Base-by-base conservation (phyloP, 345 rosid genomes). In the Eucalyptus grandis region DNA sequence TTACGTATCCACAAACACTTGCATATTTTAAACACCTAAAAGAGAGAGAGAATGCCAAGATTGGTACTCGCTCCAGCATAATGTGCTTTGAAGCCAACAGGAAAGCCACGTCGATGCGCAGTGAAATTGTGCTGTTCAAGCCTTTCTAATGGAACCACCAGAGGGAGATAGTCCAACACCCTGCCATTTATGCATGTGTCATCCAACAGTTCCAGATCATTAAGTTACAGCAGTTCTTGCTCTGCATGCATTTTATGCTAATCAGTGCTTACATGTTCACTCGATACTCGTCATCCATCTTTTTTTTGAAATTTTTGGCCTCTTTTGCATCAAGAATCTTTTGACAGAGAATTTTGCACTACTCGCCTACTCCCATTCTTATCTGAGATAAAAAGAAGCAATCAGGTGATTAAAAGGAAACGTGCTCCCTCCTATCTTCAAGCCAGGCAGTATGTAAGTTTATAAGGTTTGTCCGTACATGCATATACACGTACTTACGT, bases 211-310 rank as follows among this genome's bases (percentile, higher is more conserved):
- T 77, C 46, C 31, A 87, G 82, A 34, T 17, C 31, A 87, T 49
- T 13, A 31, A 87, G 72, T 62, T 30, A 30, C 72, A 30, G 72
- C 47, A 51, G 21, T 87, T 37, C 88, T 87, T 44, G 12, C 44
- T 31, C 30, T 53, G 31, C 49, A 43, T 5, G 27, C 80, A 56
- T 65, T 22, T 43, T 43, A 40, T 9, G 17, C 49, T 53, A 62
- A 65, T 22, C 31, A 90, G 60, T 56, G 62, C 80, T 91, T 91
- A 96, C 98, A 96, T 95, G 89, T 96, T 96, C 30, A 95, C 98
- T n/a, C 95, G 93, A 89, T 97, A 97, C 86, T 96, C 97, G 91
- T 97, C 98, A 17, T 94, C 90, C 27, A 96, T 96, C 93, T 96
- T 97, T 89, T 89, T 96, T 97, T 92, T 93, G 96, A 96, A 96